A percentile compares a stretch with the other conserved stretches of the same genome.
Evolutionary conservation across 768 basidiomycete species (phyloP).

Genomic region (Agaricus bisporus): DNA sequence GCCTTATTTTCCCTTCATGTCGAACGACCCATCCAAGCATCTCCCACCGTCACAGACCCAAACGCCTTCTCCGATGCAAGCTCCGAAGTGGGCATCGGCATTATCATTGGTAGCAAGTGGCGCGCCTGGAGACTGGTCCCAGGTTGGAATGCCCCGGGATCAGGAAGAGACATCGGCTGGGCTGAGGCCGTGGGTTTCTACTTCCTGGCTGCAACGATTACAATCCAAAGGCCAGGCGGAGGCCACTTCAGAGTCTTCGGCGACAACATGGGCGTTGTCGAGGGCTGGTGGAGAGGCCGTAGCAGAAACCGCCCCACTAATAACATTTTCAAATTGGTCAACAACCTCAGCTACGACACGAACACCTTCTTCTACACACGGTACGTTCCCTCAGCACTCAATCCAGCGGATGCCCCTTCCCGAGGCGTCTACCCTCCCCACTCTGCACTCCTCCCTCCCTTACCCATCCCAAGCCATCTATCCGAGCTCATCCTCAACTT

Average conservation of each 20-base stretch:
- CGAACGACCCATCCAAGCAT: constrained; percentile 11
- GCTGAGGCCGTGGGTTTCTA: constrained; percentile 37
- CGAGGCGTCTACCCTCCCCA: constrained; percentile 21
- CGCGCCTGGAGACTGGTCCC: constrained; percentile 20
- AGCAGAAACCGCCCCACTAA: constrained; percentile 22
- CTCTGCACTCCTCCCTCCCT: constrained; percentile 22
- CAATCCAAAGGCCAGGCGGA: not conserved
- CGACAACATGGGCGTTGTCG: constrained; percentile 28
- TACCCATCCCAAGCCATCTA: constrained; percentile 22
- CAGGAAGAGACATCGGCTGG: constrained; percentile 34
- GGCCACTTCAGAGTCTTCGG: constrained; percentile 18
- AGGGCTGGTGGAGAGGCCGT: constrained; percentile 29
- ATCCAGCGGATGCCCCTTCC: constrained; percentile 34
- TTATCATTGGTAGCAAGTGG: constrained; percentile 13
- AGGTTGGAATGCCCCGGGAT: constrained; percentile 16
- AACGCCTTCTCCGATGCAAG: too few species aligned
- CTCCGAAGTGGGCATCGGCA: not conserved
- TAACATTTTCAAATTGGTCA: too few species aligned
- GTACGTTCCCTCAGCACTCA: constrained; percentile 28
- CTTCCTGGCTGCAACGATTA: constrained; percentile 20
- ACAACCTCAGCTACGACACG: not conserved
- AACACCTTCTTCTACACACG: constrained; percentile 17
- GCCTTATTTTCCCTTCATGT: too few species aligned
- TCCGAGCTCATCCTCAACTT: constrained; percentile 21
- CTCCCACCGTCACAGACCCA: too few species aligned